Evolutionary conservation across 371 early-diverging fungal species (phyloP).

Genomic region (Mucor irregularis): DNA sequence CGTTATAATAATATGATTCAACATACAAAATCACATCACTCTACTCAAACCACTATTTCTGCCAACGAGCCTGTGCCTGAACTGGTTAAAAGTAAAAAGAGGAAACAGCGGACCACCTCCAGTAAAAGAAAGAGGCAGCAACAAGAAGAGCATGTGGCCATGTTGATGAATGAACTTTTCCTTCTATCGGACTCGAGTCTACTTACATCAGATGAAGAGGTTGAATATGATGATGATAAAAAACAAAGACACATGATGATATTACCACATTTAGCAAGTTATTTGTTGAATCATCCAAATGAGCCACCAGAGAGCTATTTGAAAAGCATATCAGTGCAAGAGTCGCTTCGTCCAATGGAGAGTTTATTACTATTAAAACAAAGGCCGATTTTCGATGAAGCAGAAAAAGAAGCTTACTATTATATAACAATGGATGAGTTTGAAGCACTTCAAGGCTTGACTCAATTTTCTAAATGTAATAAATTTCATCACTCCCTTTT

Average conservation of each 20-base stretch:
- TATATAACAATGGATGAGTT: slow-evolving; percentile 46
- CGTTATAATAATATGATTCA: slow-evolving; percentile 22
- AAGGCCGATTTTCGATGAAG: slow-evolving; percentile 2
- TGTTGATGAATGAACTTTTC: slow-evolving; percentile 1
- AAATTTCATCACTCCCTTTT: background rate
- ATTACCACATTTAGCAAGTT: slow-evolving; percentile 13
- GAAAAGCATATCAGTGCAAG: slow-evolving; percentile 1
- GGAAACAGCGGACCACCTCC: background rate
- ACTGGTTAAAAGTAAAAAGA: background rate
- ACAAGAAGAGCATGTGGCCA: background rate
- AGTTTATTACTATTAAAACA: background rate
- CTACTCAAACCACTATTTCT: background rate
- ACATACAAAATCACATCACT: slow-evolving; percentile 17
- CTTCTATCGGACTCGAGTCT: background rate
- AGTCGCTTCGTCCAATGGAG: slow-evolving; percentile 1
- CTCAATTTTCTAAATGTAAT: slow-evolving; percentile 18
- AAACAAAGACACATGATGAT: slow-evolving; percentile 6
- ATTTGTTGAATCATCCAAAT: slow-evolving; percentile 11
- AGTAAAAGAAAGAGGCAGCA: background rate
- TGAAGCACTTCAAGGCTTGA: slow-evolving; percentile 46
- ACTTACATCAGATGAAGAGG: slow-evolving; percentile 6
- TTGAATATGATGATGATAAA: background rate
- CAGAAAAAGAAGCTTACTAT: slow-evolving; percentile 9
- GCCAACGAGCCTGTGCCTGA: background rate
- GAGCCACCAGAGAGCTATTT: slow-evolving; percentile 16